A percentile compares a stretch with the other conserved stretches of the same genome.
Evolutionary conservation across 179 eudicot genomes (phyloP).

Genomic region (Heliamphora pulchella): DNA sequence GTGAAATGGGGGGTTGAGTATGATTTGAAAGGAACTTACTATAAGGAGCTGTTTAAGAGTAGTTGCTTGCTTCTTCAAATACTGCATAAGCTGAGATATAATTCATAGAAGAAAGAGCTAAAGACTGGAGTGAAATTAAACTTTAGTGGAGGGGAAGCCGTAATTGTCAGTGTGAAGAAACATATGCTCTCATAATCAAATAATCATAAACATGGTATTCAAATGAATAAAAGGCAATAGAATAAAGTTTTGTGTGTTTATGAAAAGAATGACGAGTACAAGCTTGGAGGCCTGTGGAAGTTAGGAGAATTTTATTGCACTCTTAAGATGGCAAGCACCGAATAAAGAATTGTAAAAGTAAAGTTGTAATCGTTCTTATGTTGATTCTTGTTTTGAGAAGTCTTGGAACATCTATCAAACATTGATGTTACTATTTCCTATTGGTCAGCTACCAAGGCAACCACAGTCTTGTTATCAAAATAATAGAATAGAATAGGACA

Average conservation of each 20-base stretch:
- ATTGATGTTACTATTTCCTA: not conserved
- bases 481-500: not conserved
- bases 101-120: not conserved
- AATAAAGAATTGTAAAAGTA: not conserved
- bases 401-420: not conserved
- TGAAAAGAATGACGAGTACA: not conserved
- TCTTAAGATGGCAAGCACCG: not conserved
- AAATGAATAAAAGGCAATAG: not conserved
- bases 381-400: not conserved
- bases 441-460: not conserved
- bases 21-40: not conserved
- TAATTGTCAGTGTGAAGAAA: not conserved
- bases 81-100: not conserved
- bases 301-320: not conserved
- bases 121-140: not conserved
- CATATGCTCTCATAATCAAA: not conserved
- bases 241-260: not conserved
- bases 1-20: not conserved
- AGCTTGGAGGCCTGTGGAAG: not conserved
- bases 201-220: not conserved
- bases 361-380: not conserved
- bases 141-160: not conserved
- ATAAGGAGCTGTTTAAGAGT: not conserved
- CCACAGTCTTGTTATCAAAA: not conserved
- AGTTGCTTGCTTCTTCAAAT: not conserved